Conservation (phyloP, 139 green algal genomes). For the Chlamydomonas sphaeroides region DNA sequence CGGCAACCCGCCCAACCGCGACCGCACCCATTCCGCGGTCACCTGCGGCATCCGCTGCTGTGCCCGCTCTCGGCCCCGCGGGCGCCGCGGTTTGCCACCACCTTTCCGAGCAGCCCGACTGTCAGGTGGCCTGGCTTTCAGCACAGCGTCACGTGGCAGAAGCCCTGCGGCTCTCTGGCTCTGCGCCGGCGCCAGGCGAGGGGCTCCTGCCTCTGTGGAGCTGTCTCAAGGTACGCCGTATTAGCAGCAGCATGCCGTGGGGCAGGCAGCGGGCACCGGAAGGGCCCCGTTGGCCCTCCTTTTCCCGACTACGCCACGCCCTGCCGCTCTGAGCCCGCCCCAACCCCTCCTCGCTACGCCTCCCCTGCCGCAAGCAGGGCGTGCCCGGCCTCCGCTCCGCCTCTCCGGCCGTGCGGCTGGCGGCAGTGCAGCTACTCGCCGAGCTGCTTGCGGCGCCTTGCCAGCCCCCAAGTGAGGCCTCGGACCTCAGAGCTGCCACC, state of each 20-base stretch:
- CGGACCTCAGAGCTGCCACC: too few relatives aligned
- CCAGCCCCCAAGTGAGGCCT: too few relatives aligned
- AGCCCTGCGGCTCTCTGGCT: neutral
- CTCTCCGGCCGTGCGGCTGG: neutral
- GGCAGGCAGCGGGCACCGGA: too few relatives aligned
- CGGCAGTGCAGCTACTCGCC: neutral
- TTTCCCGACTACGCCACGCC: too few relatives aligned
- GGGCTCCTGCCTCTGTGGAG: slow-evolving; percentile 5
- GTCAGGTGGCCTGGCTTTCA: neutral
- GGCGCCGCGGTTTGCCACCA: neutral
- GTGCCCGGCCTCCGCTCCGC: neutral
- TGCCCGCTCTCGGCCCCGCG: neutral
- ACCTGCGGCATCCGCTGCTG: neutral
- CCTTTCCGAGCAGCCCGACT: neutral
- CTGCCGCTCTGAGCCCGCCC: neutral
- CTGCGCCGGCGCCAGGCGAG: neutral
- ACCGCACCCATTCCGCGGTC: neutral
- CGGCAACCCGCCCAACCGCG: neutral
- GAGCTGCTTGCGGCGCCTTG: neutral
- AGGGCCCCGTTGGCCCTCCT: too few relatives aligned
- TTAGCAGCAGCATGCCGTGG: too few relatives aligned
- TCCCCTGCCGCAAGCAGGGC: neutral
- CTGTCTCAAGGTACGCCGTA: neutral
- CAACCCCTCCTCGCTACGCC: too few relatives aligned
- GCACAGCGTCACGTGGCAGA: neutral